A percentile compares a stretch with the other conserved stretches of the same genome.
phyloP scores from a whole-genome alignment of 305 asterid species.

The Plantago coronopus region DNA sequence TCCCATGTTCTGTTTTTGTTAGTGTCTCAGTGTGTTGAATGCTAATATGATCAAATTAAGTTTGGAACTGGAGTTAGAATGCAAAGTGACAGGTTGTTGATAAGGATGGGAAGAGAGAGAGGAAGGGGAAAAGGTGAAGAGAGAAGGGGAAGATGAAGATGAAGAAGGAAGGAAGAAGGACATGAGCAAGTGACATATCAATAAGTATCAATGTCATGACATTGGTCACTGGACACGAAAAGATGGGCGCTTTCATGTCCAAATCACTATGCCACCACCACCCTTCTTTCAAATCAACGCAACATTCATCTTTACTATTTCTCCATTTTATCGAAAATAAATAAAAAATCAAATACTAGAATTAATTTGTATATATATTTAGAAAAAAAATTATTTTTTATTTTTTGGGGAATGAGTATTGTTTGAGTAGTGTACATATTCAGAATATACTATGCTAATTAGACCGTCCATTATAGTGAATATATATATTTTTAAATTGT shows the following conservation, averaged over 20 bases:
- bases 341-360: too few species aligned
- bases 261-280: slow-evolving; percentile 63
- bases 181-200: slow-evolving; percentile 66
- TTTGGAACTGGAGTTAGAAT: slow-evolving; percentile 4
- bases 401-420: too few species aligned
- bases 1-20: slow-evolving; percentile 36
- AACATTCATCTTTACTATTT: not conserved
- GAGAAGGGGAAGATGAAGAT: slow-evolving; percentile 37
- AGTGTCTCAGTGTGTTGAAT: slow-evolving; percentile 6
- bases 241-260: slow-evolving; percentile 98
- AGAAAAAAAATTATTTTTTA: too few species aligned
- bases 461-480: too few species aligned
- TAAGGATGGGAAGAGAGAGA: slow-evolving; percentile 26
- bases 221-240: slow-evolving; percentile 71
- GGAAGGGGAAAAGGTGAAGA: slow-evolving; percentile 17
- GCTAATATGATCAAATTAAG: not conserved
- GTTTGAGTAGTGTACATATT: too few species aligned
- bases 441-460: too few species aligned
- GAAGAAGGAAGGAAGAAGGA: slow-evolving; percentile 29
- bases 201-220: slow-evolving; percentile 57
- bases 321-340: too few species aligned
- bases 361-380: too few species aligned
- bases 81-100: slow-evolving; percentile 25
- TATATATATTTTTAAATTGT: too few species aligned
- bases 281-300: not conserved